Base-by-base conservation (phyloP, 2,329 filamentous ascomycete genomes). In the Ceratocystis diversiconidia region DNA sequence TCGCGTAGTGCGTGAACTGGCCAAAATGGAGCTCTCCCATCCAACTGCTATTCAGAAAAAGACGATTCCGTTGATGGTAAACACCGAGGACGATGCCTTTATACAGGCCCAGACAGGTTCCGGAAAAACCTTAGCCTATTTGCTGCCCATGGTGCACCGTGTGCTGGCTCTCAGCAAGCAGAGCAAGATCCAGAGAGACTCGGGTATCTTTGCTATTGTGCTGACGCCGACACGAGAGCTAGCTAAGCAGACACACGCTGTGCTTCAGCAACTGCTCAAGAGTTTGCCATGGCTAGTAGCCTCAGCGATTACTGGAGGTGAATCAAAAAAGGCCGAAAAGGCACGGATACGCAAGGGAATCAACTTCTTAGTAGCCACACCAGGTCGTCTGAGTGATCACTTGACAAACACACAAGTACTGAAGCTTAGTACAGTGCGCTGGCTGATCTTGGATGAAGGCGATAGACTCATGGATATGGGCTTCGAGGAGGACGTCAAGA, bases 391-490 rank as follows among this genome's bases (percentile, higher is more conserved):
- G 67, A 88, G 86, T 3, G 94, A 99, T 77, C 94, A 99, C 75
- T 77, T 99, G 61, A 87, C 95, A 70, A 90, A 96, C 72, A 99
- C 94, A 0, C 85, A 96, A 74, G 90, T 87, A 0, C 79, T 99
- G 63, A 89, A 94, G 69, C 85, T 97, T 50, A 89, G 88, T 71
- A 92, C 87, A 25, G 92, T 96, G 3, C 82, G 92, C 67, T 99
- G 94, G 94, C 78, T 99, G 28, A 86, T 99, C 1, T 81, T 99
- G 5, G 94, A 99, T 71, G 94, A 99, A 75, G 94, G 94, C 36
- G 94, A 99, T 79, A 84, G 94, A n/a, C 79, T 99, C 73, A 96
- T 99, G 92, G 94, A 99, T 73, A 82, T 97, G 72, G 94, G 94
- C 0, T 99, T 99, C 70, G 94, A 97, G 75, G 86, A 96, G 64